phyloP scores from a whole-genome alignment of 129 eudicot genomes.

The Arctium minus region DNA sequence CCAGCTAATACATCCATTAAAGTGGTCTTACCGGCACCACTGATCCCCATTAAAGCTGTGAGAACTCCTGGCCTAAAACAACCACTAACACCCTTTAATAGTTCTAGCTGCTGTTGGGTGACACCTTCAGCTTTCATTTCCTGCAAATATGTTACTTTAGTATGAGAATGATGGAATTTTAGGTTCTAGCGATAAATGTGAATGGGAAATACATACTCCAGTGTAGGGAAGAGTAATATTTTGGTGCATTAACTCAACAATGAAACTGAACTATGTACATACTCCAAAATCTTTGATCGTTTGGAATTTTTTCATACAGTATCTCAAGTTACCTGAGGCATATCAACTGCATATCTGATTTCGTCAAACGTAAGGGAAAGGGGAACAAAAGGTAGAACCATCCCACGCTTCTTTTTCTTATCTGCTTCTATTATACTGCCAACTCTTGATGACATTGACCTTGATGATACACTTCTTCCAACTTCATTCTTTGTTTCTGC shows the following conservation, averaged over 20 bases:
- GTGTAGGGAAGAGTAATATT: background rate
- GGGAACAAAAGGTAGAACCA: slow-evolving; percentile 85
- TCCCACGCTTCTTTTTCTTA: slow-evolving; percentile 57
- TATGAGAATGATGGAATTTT: background rate
- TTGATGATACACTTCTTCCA: slow-evolving; percentile 34
- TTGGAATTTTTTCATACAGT: background rate
- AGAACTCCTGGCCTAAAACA: slow-evolving; percentile 90
- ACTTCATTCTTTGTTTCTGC: slow-evolving; percentile 43
- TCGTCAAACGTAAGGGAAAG: slow-evolving; percentile 71
- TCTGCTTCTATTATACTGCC: slow-evolving; percentile 27
- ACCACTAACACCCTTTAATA: slow-evolving; percentile 76
- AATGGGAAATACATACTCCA: background rate
- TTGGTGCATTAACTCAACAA: background rate
- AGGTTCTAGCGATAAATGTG: background rate
- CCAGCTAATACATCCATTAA: slow-evolving; percentile 89
- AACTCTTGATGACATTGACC: slow-evolving; percentile 36
- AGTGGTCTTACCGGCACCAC: slow-evolving; percentile 97
- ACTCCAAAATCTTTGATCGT: background rate
- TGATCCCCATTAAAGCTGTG: slow-evolving; percentile 87
- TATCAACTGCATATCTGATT: slow-evolving; percentile 68
- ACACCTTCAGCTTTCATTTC: slow-evolving; percentile 86
- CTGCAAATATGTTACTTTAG: slow-evolving; percentile 28
- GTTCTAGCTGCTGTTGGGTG: slow-evolving; percentile 50
- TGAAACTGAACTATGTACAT: background rate
- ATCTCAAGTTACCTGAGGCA: slow-evolving; percentile 67